A percentile compares a stretch with the other conserved stretches of the same genome.
These are phyloP conservation scores for Martensiomyces pterosporus DNA, from an alignment of 192 early-diverging fungal genomes.

Conservation along the genomic window DNA sequence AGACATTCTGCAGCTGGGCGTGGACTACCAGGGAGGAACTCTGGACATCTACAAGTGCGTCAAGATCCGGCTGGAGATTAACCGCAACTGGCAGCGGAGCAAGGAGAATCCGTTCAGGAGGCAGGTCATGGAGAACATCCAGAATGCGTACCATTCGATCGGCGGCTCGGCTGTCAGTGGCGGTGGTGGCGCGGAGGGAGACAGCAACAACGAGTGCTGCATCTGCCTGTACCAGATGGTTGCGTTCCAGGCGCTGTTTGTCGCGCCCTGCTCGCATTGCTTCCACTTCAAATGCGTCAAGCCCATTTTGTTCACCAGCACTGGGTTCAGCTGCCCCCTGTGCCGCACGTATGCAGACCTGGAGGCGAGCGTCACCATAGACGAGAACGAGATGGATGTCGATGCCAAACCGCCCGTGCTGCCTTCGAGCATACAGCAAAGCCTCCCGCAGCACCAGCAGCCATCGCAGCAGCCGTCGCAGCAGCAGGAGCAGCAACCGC, in stretches of 20 bases:
- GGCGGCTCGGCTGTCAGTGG: slow-evolving; percentile 7
- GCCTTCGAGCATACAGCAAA: slow-evolving; percentile 21
- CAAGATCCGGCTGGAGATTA: slow-evolving; percentile 77
- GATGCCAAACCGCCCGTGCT: slow-evolving; percentile 26
- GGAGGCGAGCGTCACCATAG: slow-evolving; percentile 64
- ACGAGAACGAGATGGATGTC: slow-evolving; percentile 51
- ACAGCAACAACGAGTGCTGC: slow-evolving; percentile 67
- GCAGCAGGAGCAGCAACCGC: background rate
- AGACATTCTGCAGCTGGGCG: slow-evolving; percentile 93
- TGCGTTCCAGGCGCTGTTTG: slow-evolving; percentile 86
- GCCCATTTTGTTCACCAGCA: slow-evolving; percentile 68
- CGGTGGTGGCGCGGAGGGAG: slow-evolving; percentile 21
- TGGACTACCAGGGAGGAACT: slow-evolving; percentile 91
- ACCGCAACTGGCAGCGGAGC: slow-evolving; percentile 63
- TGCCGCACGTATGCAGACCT: slow-evolving; percentile 91
- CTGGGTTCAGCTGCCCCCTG: slow-evolving; percentile 82
- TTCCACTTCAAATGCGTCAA: slow-evolving; percentile 94
- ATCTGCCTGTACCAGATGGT: slow-evolving; percentile 86
- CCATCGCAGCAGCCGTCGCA: slow-evolving; percentile 8
- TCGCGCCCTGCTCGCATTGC: slow-evolving; percentile 89
- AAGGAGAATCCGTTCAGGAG: slow-evolving; percentile 61
- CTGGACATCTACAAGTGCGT: slow-evolving; percentile 95
- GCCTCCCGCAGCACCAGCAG: slow-evolving; percentile 15
- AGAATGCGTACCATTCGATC: slow-evolving; percentile 38
- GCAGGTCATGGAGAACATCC: slow-evolving; percentile 45